phyloP scores from a whole-genome alignment of 768 basidiomycete species.

The Leccinellum rugosiceps region DNA sequence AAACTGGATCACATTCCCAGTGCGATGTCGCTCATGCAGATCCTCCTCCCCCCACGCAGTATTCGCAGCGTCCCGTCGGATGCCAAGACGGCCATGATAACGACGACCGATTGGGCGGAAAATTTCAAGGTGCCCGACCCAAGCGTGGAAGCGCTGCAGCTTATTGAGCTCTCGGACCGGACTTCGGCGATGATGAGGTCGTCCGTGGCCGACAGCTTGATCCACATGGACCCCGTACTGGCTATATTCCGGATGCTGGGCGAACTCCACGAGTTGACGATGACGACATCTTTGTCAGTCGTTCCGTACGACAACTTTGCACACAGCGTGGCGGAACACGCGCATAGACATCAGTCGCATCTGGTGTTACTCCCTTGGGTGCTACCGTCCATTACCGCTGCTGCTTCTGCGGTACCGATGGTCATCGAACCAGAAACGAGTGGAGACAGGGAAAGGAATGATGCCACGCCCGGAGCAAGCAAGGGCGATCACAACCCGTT shows the following conservation, averaged over 20 bases:
- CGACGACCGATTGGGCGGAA: slow-evolving; percentile 3
- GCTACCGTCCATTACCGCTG: slow-evolving; percentile 36
- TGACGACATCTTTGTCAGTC: slow-evolving; percentile 65
- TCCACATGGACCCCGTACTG: slow-evolving; percentile 70
- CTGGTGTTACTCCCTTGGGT: slow-evolving; percentile 85
- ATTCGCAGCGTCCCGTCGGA: neutral
- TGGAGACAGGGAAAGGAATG: neutral
- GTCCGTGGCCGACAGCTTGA: slow-evolving; percentile 61
- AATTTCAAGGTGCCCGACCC: slow-evolving; percentile 29
- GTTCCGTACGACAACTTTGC: slow-evolving; percentile 77
- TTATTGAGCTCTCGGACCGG: slow-evolving; percentile 78
- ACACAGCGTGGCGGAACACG: slow-evolving; percentile 65
- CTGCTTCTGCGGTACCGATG: neutral
- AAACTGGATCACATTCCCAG: slow-evolving; percentile 86
- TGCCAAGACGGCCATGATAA: slow-evolving; percentile 11
- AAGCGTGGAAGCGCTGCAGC: slow-evolving; percentile 70
- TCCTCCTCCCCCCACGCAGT: slow-evolving; percentile 51
- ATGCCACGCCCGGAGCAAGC: slow-evolving; percentile 8
- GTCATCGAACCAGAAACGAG: slow-evolving; percentile 1
- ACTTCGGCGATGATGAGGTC: slow-evolving; percentile 63
- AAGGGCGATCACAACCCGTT: slow-evolving; percentile 56
- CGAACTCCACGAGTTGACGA: slow-evolving; percentile 61
- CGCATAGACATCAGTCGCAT: slow-evolving; percentile 55
- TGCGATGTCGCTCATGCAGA: slow-evolving; percentile 86
- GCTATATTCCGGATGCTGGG: slow-evolving; percentile 77